phyloP scores from a whole-genome alignment of 2,329 filamentous ascomycete species.

The Scedosporium minutisporum region DNA sequence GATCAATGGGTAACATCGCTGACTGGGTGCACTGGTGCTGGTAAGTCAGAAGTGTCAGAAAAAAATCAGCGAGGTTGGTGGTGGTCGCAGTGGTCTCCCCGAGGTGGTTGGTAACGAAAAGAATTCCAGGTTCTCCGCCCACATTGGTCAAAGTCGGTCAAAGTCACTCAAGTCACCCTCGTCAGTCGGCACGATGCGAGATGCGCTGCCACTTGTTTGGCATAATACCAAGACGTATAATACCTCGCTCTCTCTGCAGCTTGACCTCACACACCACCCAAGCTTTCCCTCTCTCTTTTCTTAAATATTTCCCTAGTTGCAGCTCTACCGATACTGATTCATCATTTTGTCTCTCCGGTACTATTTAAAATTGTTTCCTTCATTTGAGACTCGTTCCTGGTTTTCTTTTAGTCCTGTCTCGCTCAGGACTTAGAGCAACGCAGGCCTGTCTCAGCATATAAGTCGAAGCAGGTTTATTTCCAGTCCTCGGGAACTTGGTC shows the following conservation, averaged over 20 bases:
- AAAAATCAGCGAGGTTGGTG: slow-evolving; percentile 4
- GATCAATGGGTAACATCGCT: neutral
- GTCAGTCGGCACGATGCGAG: neutral
- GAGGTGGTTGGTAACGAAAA: slow-evolving; percentile 2
- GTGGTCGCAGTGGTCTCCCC: neutral
- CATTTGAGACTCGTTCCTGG: neutral
- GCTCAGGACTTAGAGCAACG: neutral
- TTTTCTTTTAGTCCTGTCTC: neutral
- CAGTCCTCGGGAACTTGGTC: too few relatives aligned
- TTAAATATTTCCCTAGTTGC: neutral
- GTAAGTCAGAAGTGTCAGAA: neutral
- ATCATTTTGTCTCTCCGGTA: neutral
- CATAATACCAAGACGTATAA: neutral
- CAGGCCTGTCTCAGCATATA: too few relatives aligned
- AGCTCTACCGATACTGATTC: neutral
- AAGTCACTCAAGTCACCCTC: neutral
- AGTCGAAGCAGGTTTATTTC: too few relatives aligned
- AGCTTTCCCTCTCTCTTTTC: neutral
- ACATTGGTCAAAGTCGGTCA: neutral
- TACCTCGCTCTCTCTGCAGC: neutral
- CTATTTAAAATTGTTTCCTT: neutral
- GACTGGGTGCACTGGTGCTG: neutral
- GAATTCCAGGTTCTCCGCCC: neutral
- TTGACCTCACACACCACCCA: neutral
- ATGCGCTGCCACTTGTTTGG: neutral